A percentile compares a stretch with the other conserved stretches of the same genome.
Evolutionary conservation across 768 basidiomycete genomes (phyloP).

Genomic region (Stropharia rugosoannulata): DNA sequence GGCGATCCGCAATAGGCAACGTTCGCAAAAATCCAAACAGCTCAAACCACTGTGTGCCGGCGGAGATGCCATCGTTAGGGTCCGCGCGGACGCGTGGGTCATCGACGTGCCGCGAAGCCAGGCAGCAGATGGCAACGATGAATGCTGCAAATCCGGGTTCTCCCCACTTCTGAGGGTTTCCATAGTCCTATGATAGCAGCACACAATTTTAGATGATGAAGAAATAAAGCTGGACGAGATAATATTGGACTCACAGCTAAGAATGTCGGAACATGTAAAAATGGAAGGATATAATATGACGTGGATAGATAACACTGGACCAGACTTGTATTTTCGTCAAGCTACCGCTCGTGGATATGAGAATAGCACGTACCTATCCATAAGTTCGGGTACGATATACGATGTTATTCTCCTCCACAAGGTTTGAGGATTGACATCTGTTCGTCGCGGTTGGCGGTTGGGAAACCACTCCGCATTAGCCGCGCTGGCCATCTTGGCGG

Average conservation of each 20-base stretch:
- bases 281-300: constrained; percentile 90
- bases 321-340: constrained; percentile 41
- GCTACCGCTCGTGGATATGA: constrained; percentile 10
- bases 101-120: constrained; percentile 90
- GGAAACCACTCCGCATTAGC: constrained; percentile 74
- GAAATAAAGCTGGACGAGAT: constrained; percentile 3
- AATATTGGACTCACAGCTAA: constrained; percentile 52
- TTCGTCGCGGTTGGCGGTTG: constrained; percentile 68
- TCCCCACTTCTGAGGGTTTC: constrained; percentile 92
- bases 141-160: constrained; percentile 94
- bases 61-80: constrained; percentile 80
- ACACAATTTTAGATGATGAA: constrained; percentile 15
- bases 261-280: constrained; percentile 90
- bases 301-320: constrained; percentile 88
- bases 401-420: constrained; percentile 88
- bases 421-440: constrained; percentile 83
- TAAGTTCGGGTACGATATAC: constrained; percentile 83
- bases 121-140: constrained; percentile 89
- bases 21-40: constrained; percentile 84
- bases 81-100: constrained; percentile 86
- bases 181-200: constrained; percentile 66
- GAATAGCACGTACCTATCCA: constrained; percentile 74
- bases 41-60: constrained; percentile 91
- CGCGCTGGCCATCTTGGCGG: constrained; percentile 29
- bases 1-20: constrained; percentile 85